Base-by-base conservation (phyloP, 768 basidiomycete species). In the Neoboletus subvelutipes region DNA sequence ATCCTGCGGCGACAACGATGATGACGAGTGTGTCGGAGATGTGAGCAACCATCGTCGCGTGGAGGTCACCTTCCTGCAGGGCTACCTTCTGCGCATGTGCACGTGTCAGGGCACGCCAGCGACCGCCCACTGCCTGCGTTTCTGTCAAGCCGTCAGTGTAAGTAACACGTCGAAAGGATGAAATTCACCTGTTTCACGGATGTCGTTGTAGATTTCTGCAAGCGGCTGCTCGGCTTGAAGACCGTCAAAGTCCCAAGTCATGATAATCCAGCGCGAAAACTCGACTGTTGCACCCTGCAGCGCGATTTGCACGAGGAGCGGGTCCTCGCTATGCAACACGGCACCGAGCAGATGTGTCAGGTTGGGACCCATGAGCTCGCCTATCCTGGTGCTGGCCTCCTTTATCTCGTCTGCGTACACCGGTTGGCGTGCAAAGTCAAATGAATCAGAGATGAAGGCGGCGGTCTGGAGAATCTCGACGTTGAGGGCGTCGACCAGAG, bases 21-120 rank as follows among this genome's bases (percentile, higher is more conserved):
- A 75, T 71, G 65, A 74, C 71, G 43, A 80, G 75, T 0, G 76
- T 76, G 49, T 79, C 76, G 20, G 75, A 74, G 52, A 80, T 73
- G 31, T 80, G 75, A 15, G 80, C 67, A 40, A 80, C 77, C 60
- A 78, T 73, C 4, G 71, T 70, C n/a, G 59, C 59, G 47, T 74
- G 65, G 48, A 67, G 59, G 56, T 71, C 67, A 28, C 67, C 65
- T 20, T 73, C 71, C n/a, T 70, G 71, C 3, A 73, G 58, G 20
- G 64, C 65, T 2, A 63, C 62, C 42, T 65, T 65, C 43, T 76
- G 66, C 20, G 78, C 75, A 51, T 83, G 79, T 28, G 71, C 69
- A 49, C 79, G 74, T 28, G 83, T 84, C 59, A 85, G 58, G 26
- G 82, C 77, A 55, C 83, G 77, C 83, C 83, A 85, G 28, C 78